Evolutionary conservation across 176 grass and related monocot genomes (phyloP).

Genomic region (Avena eriantha): DNA sequence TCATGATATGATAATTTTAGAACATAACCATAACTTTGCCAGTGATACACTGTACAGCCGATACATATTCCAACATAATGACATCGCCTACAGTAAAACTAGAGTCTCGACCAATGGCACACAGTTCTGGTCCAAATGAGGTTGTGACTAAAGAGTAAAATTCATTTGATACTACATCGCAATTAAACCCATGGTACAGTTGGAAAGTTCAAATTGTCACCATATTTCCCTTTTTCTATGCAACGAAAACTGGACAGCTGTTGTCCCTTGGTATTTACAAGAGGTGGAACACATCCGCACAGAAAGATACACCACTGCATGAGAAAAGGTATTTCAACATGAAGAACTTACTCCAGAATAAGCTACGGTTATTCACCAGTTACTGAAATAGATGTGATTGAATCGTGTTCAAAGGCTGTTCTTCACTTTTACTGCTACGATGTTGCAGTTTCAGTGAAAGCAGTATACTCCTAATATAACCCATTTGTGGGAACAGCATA

Average conservation of each 20-base stretch:
- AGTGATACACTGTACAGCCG: not conserved
- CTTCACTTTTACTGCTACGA: not conserved
- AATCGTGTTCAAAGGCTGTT: conserved; percentile 17
- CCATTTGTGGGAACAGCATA: conserved; percentile 1
- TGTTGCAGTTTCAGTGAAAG: conserved; percentile 22
- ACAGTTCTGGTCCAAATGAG: conserved; percentile 20
- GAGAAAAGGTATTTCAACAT: not conserved
- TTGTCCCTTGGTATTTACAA: conserved; percentile 4
- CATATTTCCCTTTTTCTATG: not conserved
- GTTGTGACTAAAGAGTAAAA: conserved; percentile 6
- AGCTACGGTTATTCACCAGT: not conserved
- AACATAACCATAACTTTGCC: not conserved
- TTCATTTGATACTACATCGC: conserved; percentile 17
- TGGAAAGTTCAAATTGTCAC: conserved; percentile 16
- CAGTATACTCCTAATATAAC: conserved; percentile 3
- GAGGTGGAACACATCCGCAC: not conserved
- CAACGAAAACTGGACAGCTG: not conserved
- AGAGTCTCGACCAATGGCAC: conserved; percentile 16
- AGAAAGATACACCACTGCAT: not conserved
- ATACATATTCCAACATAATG: conserved; percentile 8
- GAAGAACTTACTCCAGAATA: conserved; percentile 31
- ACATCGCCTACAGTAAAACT: conserved; percentile 18
- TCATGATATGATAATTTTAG: not conserved
- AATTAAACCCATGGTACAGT: conserved; percentile 10
- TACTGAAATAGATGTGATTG: conserved; percentile 7